phyloP scores from a whole-genome alignment of 1,139 yeast genomes.

The Yamadazyma siamensis region DNA sequence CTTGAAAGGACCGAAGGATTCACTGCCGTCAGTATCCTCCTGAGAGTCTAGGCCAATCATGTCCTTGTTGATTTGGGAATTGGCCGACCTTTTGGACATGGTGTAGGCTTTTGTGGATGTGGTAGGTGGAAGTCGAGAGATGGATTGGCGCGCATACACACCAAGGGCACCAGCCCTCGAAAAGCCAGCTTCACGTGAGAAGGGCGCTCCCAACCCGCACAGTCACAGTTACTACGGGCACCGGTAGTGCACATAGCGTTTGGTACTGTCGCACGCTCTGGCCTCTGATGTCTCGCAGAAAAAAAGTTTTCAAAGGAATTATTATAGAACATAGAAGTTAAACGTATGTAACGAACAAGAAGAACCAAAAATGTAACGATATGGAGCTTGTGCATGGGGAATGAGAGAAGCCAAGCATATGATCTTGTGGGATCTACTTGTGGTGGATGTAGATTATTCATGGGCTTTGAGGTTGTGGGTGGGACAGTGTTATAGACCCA shows the following conservation, averaged over 20 bases:
- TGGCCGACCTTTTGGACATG: slow-evolving; percentile 71
- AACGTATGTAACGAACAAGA: slow-evolving; percentile 9
- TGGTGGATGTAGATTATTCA: no score
- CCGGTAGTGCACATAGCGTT: no score
- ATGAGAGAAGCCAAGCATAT: no score
- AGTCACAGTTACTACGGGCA: no score
- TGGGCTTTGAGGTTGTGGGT: no score
- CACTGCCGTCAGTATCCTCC: slow-evolving; percentile 37
- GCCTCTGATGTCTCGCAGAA: neutral
- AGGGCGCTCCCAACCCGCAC: no score
- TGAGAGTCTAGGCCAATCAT: slow-evolving; percentile 20
- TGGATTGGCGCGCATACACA: no score
- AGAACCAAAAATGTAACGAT: no score
- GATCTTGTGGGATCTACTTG: no score
- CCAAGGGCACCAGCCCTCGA: slow-evolving; percentile 1
- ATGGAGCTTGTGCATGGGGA: no score
- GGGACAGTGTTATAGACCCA: no score
- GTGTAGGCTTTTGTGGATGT: slow-evolving; percentile 1
- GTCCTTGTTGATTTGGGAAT: slow-evolving; percentile 53
- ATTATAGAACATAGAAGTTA: slow-evolving; percentile 11
- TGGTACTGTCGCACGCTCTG: neutral
- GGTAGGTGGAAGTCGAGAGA: no score
- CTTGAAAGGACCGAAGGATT: slow-evolving; percentile 19
- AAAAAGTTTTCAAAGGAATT: slow-evolving; percentile 3
- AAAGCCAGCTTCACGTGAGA: neutral